Conservation (phyloP, 306 rosid genomes). For the Lupinus albus region DNA sequence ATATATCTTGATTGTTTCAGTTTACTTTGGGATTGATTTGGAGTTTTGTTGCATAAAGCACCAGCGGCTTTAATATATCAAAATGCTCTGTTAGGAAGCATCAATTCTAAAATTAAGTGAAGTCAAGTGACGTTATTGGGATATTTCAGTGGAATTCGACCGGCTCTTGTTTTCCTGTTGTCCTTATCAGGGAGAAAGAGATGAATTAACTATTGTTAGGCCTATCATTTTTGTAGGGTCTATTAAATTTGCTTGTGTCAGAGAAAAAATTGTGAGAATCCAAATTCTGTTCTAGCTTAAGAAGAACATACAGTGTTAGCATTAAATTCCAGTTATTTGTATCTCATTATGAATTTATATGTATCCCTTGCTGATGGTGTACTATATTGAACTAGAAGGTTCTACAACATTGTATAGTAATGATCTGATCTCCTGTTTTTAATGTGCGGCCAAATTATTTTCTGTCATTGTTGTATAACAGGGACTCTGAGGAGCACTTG, state of each 20-base stretch:
- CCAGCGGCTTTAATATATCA: neutral
- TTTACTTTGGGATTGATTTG: slow-evolving; percentile 23
- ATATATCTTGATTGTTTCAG: slow-evolving; percentile 15
- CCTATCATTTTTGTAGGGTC: too few relatives aligned
- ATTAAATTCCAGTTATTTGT: too few relatives aligned
- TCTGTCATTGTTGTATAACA: neutral
- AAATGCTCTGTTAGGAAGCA: neutral
- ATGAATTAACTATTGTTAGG: too few relatives aligned
- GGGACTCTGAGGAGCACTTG: neutral
- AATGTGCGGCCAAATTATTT: neutral
- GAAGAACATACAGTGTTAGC: too few relatives aligned
- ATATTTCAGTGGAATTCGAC: neutral
- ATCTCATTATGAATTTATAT: neutral
- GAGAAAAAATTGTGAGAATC: too few relatives aligned
- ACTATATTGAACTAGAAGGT: neutral
- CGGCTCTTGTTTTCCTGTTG: too few relatives aligned
- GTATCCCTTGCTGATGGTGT: neutral
- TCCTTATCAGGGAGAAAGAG: too few relatives aligned
- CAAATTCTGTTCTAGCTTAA: neutral
- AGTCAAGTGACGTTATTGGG: neutral
- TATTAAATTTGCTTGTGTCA: too few relatives aligned
- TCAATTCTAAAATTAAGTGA: neutral
- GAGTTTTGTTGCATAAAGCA: slow-evolving; percentile 17
- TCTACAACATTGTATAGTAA: neutral
- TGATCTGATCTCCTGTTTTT: neutral